A percentile compares a stretch with the other conserved stretches of the same genome.
Evolutionary conservation across 2,329 filamentous ascomycete species (phyloP).

Genomic region (Lecanosticta acicola): DNA sequence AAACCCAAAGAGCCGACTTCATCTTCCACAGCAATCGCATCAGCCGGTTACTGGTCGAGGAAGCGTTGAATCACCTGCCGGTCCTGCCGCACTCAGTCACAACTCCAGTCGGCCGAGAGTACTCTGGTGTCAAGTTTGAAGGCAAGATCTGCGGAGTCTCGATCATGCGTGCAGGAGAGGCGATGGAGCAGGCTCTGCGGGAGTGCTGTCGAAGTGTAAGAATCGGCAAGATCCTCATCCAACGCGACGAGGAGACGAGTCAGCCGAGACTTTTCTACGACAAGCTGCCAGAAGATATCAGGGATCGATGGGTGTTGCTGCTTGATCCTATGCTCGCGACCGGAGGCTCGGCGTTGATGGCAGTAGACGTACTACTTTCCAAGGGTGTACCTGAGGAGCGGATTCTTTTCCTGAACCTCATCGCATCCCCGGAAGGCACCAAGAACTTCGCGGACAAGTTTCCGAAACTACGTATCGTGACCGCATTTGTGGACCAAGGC

Average conservation of each 20-base stretch:
- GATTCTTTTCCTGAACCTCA: slow-evolving; percentile 93
- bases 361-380: slow-evolving; percentile 83
- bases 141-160: slow-evolving; percentile 98
- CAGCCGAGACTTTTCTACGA: slow-evolving; percentile 95
- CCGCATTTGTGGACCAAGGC: slow-evolving; percentile 93
- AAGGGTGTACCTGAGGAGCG: slow-evolving; percentile 90
- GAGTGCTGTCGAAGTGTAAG: slow-evolving; percentile 97
- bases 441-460: slow-evolving; percentile 84
- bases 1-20: slow-evolving; percentile 88
- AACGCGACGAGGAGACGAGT: slow-evolving; percentile 90
- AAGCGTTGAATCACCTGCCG: slow-evolving; percentile 93
- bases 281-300: slow-evolving; percentile 91
- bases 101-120: slow-evolving; percentile 81
- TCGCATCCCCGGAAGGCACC: slow-evolving; percentile 92
- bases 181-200: slow-evolving; percentile 94
- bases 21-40: slow-evolving; percentile 99
- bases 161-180: slow-evolving; percentile 96
- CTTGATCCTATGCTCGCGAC: slow-evolving; percentile 99
- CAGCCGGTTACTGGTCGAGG: slow-evolving; percentile 91
- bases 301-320: slow-evolving; percentile 84
- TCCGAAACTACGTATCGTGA: slow-evolving; percentile 84
- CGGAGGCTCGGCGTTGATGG: slow-evolving; percentile 93
- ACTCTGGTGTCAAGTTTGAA: slow-evolving; percentile 88
- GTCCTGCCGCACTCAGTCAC: slow-evolving; percentile 83
- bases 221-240: slow-evolving; percentile 97